Conservation (phyloP, 1,284 basidiomycete species). For the Waitea zeae region DNA sequence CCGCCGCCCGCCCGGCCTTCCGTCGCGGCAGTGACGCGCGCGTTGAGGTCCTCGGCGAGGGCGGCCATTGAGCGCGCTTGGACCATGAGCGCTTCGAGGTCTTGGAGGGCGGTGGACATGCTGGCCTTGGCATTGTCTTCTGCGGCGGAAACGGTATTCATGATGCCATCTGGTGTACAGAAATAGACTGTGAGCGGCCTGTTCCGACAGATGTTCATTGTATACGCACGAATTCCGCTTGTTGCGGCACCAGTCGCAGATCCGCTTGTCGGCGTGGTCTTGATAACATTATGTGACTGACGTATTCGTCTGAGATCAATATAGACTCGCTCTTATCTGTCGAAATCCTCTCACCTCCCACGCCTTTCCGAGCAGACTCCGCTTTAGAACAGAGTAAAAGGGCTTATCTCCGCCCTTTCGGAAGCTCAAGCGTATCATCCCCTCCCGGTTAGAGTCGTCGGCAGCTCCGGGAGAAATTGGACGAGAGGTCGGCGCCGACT, state of each 20-base stretch:
- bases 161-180: conserved; percentile 63
- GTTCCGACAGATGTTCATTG: too few species aligned
- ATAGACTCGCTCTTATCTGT: too few species aligned
- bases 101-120: conserved; percentile 70
- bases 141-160: conserved; percentile 55
- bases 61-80: conserved; percentile 90
- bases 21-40: conserved; percentile 13
- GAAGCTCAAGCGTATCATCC: conserved; percentile 66
- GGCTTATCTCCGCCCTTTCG: conserved; percentile 78
- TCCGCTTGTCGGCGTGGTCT: conserved; percentile 8
- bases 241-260: not conserved
- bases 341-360: conserved; percentile 68
- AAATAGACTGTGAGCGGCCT: too few species aligned
- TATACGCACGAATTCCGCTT: too few species aligned
- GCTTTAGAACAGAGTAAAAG: conserved; percentile 71
- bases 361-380: conserved; percentile 56
- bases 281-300: conserved; percentile 6
- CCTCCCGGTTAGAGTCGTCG: conserved; percentile 19
- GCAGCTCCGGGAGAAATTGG: conserved; percentile 19
- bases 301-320: too few species aligned
- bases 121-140: conserved; percentile 45
- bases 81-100: conserved; percentile 83
- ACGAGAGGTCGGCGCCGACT: conserved; percentile 43
- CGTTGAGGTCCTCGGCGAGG: conserved; percentile 77
- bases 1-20: not conserved